Percentiles rank a stretch among this genome's conserved stretches.
phyloP scores from a whole-genome alignment of 1,284 basidiomycete genomes.

The Ustilago loliicola region DNA sequence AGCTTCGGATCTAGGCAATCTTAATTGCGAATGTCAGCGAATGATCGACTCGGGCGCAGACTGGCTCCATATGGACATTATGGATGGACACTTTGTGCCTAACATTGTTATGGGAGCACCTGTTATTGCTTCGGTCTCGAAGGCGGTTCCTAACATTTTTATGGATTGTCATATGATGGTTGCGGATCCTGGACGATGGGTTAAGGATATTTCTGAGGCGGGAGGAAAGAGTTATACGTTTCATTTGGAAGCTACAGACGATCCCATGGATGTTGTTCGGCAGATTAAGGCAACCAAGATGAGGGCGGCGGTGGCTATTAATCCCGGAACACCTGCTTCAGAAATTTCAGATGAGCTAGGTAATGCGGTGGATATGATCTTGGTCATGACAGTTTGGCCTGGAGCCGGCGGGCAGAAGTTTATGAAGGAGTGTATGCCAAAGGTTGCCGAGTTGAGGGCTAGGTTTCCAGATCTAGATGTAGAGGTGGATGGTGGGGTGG shows the following conservation, averaged over 20 bases:
- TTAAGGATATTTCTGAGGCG: slow-evolving; percentile 92
- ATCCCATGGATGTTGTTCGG: slow-evolving; percentile 67
- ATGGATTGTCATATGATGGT: slow-evolving; percentile 99
- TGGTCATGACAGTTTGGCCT: slow-evolving; percentile 71
- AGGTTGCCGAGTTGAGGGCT: slow-evolving; percentile 87
- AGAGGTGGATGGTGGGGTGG: slow-evolving; percentile 97
- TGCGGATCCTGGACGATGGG: slow-evolving; percentile 93
- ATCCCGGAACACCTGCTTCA: slow-evolving; percentile 67
- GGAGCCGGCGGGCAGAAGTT: slow-evolving; percentile 91
- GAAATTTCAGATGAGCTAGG: slow-evolving; percentile 68
- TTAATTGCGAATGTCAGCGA: slow-evolving; percentile 66
- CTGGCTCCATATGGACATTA: slow-evolving; percentile 69
- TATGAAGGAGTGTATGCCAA: slow-evolving; percentile 89
- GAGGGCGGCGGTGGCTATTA: slow-evolving; percentile 69
- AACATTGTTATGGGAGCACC: slow-evolving; percentile 85
- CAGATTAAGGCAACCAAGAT: slow-evolving; percentile 68
- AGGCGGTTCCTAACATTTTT: slow-evolving; percentile 91
- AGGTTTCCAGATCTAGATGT: slow-evolving; percentile 91
- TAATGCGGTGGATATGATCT: slow-evolving; percentile 68
- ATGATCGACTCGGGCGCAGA: slow-evolving; percentile 69
- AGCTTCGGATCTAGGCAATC: slow-evolving; percentile 69
- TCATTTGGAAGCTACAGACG: slow-evolving; percentile 84
- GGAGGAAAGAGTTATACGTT: slow-evolving; percentile 97
- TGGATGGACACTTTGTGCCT: slow-evolving; percentile 90
- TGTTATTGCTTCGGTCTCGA: slow-evolving; percentile 86